These are phyloP conservation scores for Cyberlindnera amylophila DNA, from an alignment of 805 yeast genomes.

Conservation along the genomic window DNA sequence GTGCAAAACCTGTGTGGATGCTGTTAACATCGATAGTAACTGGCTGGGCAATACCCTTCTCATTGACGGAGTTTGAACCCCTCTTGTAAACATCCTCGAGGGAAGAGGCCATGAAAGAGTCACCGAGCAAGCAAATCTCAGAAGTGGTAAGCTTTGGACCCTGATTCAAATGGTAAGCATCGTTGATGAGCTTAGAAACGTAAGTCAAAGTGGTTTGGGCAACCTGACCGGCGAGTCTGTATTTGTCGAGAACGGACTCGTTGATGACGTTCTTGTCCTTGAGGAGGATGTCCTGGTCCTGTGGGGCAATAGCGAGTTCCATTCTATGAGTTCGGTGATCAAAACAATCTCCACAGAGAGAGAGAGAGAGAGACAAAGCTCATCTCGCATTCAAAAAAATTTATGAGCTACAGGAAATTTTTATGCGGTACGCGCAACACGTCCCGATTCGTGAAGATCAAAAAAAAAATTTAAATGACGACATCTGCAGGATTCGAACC, in stretches of 20 bases:
- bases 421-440: constrained; percentile 12
- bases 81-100: constrained; percentile 55
- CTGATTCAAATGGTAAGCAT: constrained; percentile 61
- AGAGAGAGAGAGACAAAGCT: constrained; percentile 3
- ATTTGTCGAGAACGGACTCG: constrained; percentile 66
- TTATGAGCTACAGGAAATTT: constrained; percentile 3
- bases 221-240: constrained; percentile 85
- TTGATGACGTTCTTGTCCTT: constrained; percentile 67
- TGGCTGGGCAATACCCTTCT: constrained; percentile 93
- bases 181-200: constrained; percentile 62
- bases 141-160: constrained; percentile 40
- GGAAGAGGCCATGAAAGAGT: constrained; percentile 63
- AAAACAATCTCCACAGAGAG: background rate
- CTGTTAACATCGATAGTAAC: constrained; percentile 83
- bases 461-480: constrained; percentile 42
- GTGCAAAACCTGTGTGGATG: constrained; percentile 74
- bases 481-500: constrained; percentile 75
- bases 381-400: constrained; percentile 14
- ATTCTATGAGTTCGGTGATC: constrained; percentile 29
- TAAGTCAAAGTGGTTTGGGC: constrained; percentile 77
- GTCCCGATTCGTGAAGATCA: background rate
- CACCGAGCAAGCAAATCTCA: constrained; percentile 81
- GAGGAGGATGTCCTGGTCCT: constrained; percentile 68
- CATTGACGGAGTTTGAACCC: constrained; percentile 53
- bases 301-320: constrained; percentile 75